A percentile compares a stretch with the other conserved stretches of the same genome.
These are phyloP conservation scores for Magnaporthiopsis poae DNA, from an alignment of 2,329 filamentous ascomycete species.

Conservation along the genomic window DNA sequence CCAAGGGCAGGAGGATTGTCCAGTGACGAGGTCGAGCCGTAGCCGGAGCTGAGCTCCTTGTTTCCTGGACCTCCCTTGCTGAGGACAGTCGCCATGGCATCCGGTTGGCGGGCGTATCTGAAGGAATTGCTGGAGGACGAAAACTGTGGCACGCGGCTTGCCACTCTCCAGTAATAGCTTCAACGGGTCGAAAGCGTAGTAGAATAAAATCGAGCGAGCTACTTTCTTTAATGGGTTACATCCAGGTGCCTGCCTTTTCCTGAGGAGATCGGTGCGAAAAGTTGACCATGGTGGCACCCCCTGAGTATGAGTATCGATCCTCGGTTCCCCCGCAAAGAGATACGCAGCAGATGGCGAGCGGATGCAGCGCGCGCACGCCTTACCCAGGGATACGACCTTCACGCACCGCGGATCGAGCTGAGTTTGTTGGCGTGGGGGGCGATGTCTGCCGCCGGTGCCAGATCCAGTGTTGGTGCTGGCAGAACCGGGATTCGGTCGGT, in stretches of 20 bases:
- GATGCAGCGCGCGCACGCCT: neutral
- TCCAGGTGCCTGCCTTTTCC: neutral
- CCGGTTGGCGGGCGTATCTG: neutral
- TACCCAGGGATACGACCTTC: neutral
- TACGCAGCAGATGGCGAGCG: neutral
- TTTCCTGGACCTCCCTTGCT: constrained; percentile 7
- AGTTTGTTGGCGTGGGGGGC: neutral
- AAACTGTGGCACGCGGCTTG: neutral
- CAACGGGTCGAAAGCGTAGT: neutral
- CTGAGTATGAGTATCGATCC: too few species aligned
- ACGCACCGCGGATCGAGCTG: too few species aligned
- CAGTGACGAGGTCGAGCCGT: constrained; percentile 11
- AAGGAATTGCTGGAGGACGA: too few species aligned
- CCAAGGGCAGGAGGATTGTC: constrained; percentile 19
- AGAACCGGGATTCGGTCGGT: neutral
- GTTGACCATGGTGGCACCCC: neutral
- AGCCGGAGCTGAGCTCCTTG: constrained; percentile 10
- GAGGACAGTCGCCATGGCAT: constrained; percentile 19
- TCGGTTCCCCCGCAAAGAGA: too few species aligned
- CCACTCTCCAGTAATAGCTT: neutral
- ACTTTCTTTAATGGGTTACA: neutral
- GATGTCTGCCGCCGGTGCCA: neutral
- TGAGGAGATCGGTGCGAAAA: neutral
- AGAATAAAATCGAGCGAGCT: neutral
- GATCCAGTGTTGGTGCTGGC: neutral